phyloP scores from a whole-genome alignment of 495 filamentous ascomycete species.

The Hypoxylon lienhwacheense region DNA sequence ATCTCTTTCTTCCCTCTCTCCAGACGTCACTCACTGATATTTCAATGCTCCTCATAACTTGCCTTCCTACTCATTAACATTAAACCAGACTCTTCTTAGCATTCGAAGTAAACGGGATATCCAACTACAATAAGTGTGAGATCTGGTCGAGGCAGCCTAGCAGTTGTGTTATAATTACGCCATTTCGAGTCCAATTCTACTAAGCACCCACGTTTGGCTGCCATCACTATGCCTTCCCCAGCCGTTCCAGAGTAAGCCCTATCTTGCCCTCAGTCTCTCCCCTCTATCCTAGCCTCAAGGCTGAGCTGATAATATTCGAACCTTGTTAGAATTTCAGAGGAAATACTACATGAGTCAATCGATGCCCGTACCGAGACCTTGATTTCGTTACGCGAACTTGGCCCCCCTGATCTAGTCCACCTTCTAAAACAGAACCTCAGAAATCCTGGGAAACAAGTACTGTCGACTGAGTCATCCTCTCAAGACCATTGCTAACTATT shows the following conservation, averaged over 20 bases:
- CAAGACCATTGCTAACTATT: conserved; percentile 24
- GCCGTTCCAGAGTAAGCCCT: conserved; percentile 82
- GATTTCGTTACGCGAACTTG: conserved; percentile 81
- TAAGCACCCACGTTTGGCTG: too few species aligned
- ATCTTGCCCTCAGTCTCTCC: conserved; percentile 14
- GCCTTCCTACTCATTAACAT: conserved; percentile 11
- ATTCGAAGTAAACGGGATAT: background rate
- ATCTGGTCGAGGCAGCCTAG: background rate
- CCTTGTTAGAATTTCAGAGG: conserved; percentile 76
- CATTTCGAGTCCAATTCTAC: conserved; percentile 5
- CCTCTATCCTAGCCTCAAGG: background rate
- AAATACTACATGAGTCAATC: conserved; percentile 83
- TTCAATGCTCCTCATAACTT: conserved; percentile 9
- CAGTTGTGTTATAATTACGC: background rate
- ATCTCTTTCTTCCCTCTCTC: background rate
- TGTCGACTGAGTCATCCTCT: conserved; percentile 14
- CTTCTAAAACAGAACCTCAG: conserved; percentile 82
- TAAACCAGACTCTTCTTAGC: conserved; percentile 5
- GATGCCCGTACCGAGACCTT: conserved; percentile 88
- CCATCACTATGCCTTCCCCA: conserved; percentile 76
- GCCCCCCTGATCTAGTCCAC: conserved; percentile 94
- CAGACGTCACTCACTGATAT: conserved; percentile 4
- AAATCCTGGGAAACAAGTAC: conserved; percentile 65
- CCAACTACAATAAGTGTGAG: background rate
- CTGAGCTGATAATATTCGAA: conserved; percentile 35